Percentiles rank a stretch among this genome's conserved stretches.
These are phyloP conservation scores for Brasenia schreberi DNA, from an alignment of 164 flowering plant genomes.

Conservation along the genomic window DNA sequence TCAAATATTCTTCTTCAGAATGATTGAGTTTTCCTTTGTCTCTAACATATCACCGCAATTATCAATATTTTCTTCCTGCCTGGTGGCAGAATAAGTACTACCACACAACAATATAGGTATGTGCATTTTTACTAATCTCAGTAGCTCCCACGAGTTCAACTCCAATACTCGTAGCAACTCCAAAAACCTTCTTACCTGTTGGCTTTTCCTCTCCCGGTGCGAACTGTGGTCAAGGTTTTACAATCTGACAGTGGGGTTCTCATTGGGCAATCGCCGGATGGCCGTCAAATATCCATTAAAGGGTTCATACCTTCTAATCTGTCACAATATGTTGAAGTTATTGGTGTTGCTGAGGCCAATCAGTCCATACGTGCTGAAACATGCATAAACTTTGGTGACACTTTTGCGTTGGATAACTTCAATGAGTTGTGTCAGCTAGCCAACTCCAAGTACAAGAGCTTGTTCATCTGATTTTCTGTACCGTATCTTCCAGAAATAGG, in stretches of 20 bases:
- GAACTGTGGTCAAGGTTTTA: too few species aligned
- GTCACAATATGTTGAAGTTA: too few species aligned
- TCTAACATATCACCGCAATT: conserved; percentile 26
- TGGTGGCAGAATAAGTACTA: conserved; percentile 15
- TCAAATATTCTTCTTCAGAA: too few species aligned
- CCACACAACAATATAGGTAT: conserved; percentile 39
- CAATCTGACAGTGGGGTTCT: background rate
- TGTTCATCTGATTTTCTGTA: conserved; percentile 38
- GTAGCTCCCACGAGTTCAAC: conserved; percentile 83
- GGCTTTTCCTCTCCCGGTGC: too few species aligned
- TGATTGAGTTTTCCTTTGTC: conserved; percentile 3
- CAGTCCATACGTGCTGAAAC: background rate
- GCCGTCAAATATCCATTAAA: too few species aligned
- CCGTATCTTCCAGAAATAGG: conserved; percentile 19
- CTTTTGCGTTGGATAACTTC: too few species aligned
- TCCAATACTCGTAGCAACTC: conserved; percentile 59
- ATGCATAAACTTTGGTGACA: background rate
- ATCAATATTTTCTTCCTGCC: conserved; percentile 10
- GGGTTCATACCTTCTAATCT: too few species aligned
- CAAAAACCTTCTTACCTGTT: too few species aligned
- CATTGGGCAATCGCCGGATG: too few species aligned
- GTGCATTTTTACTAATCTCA: conserved; percentile 62
- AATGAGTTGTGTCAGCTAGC: too few species aligned
- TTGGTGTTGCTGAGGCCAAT: too few species aligned
- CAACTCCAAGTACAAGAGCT: too few species aligned